phyloP scores from a whole-genome alignment of 768 basidiomycete species.

The Boletellus emodensis region DNA sequence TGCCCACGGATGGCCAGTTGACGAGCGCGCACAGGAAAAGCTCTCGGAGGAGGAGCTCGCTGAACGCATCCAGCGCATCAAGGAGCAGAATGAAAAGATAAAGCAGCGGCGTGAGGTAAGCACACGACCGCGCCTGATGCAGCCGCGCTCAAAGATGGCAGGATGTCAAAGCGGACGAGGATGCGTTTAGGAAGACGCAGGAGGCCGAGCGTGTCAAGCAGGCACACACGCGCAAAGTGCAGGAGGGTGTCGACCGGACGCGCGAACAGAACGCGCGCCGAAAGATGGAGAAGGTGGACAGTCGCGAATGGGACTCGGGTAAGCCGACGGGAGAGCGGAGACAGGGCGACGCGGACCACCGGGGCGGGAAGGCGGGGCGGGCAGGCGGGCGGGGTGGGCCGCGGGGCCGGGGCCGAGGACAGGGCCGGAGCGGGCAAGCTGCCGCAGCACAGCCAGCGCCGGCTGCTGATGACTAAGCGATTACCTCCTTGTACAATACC shows the following conservation, averaged over 20 bases:
- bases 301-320: conserved; percentile 81
- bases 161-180: conserved; percentile 81
- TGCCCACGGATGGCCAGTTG: conserved; percentile 5
- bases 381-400: conserved; percentile 32
- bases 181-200: conserved; percentile 69
- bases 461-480: neutral
- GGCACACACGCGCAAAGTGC: conserved; percentile 58
- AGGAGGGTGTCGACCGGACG: conserved; percentile 63
- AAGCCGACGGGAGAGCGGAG: conserved; percentile 39
- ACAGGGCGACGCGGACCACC: conserved; percentile 11
- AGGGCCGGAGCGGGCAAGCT: conserved; percentile 30
- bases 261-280: conserved; percentile 76
- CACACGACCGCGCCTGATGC: conserved; percentile 1
- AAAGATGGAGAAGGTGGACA: conserved; percentile 77
- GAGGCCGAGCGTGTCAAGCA: conserved; percentile 57
- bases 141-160: conserved; percentile 23
- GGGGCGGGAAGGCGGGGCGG: conserved; percentile 21
- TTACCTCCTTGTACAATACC: neutral
- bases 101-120: conserved; percentile 62
- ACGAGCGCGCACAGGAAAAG: conserved; percentile 52
- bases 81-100: conserved; percentile 73
- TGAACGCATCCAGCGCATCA: conserved; percentile 65
- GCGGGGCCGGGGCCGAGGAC: conserved; percentile 36
- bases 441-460: neutral
- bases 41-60: conserved; percentile 61